Base-by-base conservation (phyloP, 2,329 filamentous ascomycete genomes). In the Hypoxylon sp. region DNA sequence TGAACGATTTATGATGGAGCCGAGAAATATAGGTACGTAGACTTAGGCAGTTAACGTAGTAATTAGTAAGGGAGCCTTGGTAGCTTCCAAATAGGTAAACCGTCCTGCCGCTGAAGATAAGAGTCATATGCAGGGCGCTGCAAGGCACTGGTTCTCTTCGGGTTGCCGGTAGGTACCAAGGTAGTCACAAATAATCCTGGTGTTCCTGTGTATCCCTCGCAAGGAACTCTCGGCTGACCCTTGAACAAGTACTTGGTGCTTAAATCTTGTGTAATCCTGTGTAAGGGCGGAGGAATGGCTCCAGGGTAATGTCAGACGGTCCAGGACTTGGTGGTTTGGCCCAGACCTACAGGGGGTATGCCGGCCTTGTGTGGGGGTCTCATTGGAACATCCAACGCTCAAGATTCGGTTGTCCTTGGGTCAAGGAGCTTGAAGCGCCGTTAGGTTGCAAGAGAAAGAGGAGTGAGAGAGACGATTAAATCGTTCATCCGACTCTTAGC, bases 81-180 rank as follows among this genome's bases (percentile, higher is more conserved):
- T 22, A 64, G 46, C 54, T 58, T 49, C 58, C 48, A 68, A 60
- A 61, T 53, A 48, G 54, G 64, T 61, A 55, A 53, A 55, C 49
- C 13, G 30, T 55, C 64, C 55, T 20, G 53, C 48, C 53, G 60
- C 25, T 55, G 27, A 60, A 68, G 69, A 69, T 66, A 69, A 71
- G 66, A 69, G 62, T 66, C 65, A 60, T 70, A 64, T 66, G 60
- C 65, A 70, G 59, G 56, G 51, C 55, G 55, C 66, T 68, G 66
- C 66, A 69, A 71, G 69, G 66, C 62, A 71, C 68, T 63, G 54
- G 35, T 49, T 65, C 61, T 58, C 61, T 50, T 58, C 40, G 22
- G 13, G 35, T 58, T 30, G 55, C 13, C 17, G 46, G 54, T 53
- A 53, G 35, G 55, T 46, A 22, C n/a, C 42, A 22, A 46, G 35